Evolutionary conservation across 352 stramenopile species (phyloP).

Genomic region (Peronospora farinosa): DNA sequence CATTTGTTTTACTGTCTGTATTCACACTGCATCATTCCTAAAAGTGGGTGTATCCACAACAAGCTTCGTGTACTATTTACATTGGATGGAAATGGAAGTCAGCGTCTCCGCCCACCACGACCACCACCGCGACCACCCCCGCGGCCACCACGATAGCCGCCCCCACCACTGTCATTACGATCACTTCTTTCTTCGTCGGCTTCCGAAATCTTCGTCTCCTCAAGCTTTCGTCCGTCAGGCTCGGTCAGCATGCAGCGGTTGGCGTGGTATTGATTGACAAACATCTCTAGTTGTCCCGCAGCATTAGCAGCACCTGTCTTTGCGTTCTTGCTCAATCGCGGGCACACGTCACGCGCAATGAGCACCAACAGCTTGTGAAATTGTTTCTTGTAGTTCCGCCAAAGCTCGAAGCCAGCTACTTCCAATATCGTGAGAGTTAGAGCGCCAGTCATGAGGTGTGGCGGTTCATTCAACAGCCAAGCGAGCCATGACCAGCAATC

Average conservation of each 20-base stretch:
- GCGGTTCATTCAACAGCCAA: constrained; percentile 59
- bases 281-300: constrained; percentile 63
- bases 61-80: not conserved
- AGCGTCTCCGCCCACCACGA: constrained; percentile 32
- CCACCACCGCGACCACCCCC: constrained; percentile 32
- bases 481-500: constrained; percentile 74
- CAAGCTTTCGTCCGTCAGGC: constrained; percentile 53
- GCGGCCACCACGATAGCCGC: constrained; percentile 13
- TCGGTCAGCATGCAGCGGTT: constrained; percentile 52
- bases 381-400: constrained; percentile 58
- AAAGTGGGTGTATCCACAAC: not conserved
- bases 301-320: constrained; percentile 73
- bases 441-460: constrained; percentile 62
- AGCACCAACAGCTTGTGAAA: constrained; percentile 75
- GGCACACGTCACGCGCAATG: constrained; percentile 57
- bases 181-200: constrained; percentile 68
- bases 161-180: constrained; percentile 23
- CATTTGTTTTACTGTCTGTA: constrained; percentile 1
- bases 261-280: constrained; percentile 63
- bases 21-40: constrained; percentile 1
- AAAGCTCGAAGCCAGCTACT: constrained; percentile 65
- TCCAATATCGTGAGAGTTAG: constrained; percentile 72
- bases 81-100: not conserved
- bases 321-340: constrained; percentile 59
- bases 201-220: constrained; percentile 61